Evolutionary conservation across 2,329 filamentous ascomycete genomes (phyloP).

Genomic region (Aureobasidium sp.): DNA sequence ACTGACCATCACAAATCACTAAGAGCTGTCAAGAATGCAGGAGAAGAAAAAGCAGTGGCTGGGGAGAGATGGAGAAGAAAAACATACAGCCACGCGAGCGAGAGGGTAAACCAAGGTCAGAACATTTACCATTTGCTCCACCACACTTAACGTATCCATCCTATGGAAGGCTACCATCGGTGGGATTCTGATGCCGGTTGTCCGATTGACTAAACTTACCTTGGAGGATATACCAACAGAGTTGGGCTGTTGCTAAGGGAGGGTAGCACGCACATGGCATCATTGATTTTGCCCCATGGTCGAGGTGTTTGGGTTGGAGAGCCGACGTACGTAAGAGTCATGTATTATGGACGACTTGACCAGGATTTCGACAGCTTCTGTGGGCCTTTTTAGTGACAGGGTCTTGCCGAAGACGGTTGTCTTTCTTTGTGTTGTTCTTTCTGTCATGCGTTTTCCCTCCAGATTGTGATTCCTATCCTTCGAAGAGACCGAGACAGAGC

Average conservation of each 20-base stretch:
- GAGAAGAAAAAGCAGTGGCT: neutral
- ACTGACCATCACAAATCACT: slow-evolving; percentile 2
- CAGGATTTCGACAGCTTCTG: neutral
- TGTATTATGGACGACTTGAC: neutral
- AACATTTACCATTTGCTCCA: neutral
- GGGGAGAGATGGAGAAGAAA: neutral
- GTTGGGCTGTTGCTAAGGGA: neutral
- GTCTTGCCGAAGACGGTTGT: neutral
- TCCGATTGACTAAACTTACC: neutral
- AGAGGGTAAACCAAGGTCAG: neutral
- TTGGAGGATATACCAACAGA: neutral
- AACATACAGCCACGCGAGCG: neutral
- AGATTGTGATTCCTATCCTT: neutral
- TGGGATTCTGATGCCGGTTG: neutral
- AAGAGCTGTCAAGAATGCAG: neutral
- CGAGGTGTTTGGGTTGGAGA: slow-evolving; percentile 2
- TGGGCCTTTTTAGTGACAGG: neutral
- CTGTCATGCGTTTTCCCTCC: neutral
- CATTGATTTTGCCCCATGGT: neutral
- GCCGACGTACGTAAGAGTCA: slow-evolving; percentile 11
- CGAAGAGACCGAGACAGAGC: neutral
- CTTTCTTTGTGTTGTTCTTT: neutral
- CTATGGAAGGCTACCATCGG: slow-evolving; percentile 4
- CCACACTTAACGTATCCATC: neutral
- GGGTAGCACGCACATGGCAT: slow-evolving; percentile 1